A percentile compares a stretch with the other conserved stretches of the same genome.
Conservation (phyloP, 176 grass and related monocot species). For the Puccinellia tenuiflora region DNA sequence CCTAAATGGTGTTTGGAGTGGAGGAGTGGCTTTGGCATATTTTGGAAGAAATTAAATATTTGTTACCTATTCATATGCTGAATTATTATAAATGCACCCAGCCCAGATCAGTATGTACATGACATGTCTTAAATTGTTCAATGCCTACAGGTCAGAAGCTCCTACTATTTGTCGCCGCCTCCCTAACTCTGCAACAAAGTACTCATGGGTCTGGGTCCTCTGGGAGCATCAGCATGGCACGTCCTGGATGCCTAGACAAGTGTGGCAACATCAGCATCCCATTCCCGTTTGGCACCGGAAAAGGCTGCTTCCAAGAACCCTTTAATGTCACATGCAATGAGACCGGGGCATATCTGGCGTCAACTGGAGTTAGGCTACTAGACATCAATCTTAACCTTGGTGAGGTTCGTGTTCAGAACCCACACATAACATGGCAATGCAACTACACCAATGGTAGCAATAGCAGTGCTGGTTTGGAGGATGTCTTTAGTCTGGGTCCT, state of each 20-base stretch:
- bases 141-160: not conserved
- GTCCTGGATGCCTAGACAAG: not conserved
- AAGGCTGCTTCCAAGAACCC: not conserved
- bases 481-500: not conserved
- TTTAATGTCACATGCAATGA: not conserved
- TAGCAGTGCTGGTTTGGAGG: not conserved
- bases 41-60: not conserved
- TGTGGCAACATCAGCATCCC: not conserved
- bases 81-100: not conserved
- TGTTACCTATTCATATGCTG: not conserved
- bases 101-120: not conserved
- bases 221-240: not conserved
- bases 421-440: not conserved
- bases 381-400: not conserved
- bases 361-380: not conserved
- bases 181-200: not conserved
- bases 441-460: not conserved
- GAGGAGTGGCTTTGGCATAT: not conserved
- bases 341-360: not conserved
- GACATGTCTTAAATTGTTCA: not conserved
- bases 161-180: not conserved
- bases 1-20: not conserved
- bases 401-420: conserved; percentile 1
- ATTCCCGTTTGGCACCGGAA: not conserved
- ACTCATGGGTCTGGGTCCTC: not conserved